phyloP scores from a whole-genome alignment of 805 yeast species.

The Yamadazyma philogaea region DNA sequence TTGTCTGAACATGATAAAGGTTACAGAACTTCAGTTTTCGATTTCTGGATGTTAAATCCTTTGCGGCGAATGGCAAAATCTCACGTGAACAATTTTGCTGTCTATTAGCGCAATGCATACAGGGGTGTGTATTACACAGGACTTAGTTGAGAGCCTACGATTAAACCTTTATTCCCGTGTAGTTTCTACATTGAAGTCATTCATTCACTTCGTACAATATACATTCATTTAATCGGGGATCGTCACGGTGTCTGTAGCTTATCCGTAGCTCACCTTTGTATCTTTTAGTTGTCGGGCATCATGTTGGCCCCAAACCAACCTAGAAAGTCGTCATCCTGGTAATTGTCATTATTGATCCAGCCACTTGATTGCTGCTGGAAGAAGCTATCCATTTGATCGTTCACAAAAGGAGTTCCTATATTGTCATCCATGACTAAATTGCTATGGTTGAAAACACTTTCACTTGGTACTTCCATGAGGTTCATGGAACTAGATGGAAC shows the following conservation, averaged over 20 bases:
- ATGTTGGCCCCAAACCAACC: slow-evolving; percentile 88
- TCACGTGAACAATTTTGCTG: slow-evolving; percentile 6
- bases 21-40: neutral
- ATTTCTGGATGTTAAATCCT: neutral
- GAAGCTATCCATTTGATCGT: slow-evolving; percentile 50
- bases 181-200: neutral
- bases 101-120: neutral
- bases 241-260: neutral
- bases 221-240: neutral
- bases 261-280: neutral
- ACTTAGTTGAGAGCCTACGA: too few species aligned
- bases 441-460: slow-evolving; percentile 9
- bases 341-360: slow-evolving; percentile 66
- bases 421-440: slow-evolving; percentile 9
- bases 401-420: slow-evolving; percentile 14
- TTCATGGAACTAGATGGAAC: slow-evolving; percentile 8
- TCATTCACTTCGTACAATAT: neutral
- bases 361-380: slow-evolving; percentile 81
- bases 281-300: slow-evolving; percentile 17
- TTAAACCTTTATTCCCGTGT: too few species aligned
- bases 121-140: neutral
- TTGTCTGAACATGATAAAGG: slow-evolving; percentile 15
- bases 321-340: slow-evolving; percentile 74
- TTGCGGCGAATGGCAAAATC: slow-evolving; percentile 3
- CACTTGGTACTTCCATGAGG: slow-evolving; percentile 12